Conservation (phyloP, 2,329 filamentous ascomycete species). For the Pseudogymnoascus sp. region DNA sequence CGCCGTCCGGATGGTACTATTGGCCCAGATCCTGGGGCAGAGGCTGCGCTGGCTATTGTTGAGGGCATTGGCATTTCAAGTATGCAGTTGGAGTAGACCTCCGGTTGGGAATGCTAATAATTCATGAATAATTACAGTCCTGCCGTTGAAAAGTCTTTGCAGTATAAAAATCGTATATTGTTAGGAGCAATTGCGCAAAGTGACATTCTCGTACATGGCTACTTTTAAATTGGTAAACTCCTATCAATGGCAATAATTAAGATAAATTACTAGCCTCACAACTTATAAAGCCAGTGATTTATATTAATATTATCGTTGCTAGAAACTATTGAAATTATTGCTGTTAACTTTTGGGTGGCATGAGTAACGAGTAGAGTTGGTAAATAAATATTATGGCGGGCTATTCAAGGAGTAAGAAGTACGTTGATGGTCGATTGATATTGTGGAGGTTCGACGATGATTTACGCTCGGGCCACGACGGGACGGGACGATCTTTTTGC, state of each 20-base stretch:
- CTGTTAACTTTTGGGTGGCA: too few species aligned
- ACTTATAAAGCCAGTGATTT: neutral
- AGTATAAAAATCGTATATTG: too few species aligned
- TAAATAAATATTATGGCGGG: too few species aligned
- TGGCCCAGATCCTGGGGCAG: neutral
- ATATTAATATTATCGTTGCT: neutral
- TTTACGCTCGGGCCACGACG: neutral
- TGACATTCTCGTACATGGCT: too few species aligned
- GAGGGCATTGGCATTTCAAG: neutral
- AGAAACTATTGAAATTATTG: neutral
- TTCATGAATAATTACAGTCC: too few species aligned
- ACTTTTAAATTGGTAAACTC: too few species aligned
- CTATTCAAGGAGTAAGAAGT: too few species aligned
- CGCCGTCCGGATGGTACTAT: neutral
- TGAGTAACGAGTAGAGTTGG: too few species aligned
- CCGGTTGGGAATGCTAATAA: neutral
- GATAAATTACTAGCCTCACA: neutral
- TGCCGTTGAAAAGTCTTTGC: too few species aligned
- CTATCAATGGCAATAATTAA: neutral
- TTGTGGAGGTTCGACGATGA: neutral
- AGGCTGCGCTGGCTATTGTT: neutral
- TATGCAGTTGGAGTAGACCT: neutral
- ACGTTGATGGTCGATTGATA: neutral
- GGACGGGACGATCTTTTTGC: conserved; percentile 1
- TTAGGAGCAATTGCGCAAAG: too few species aligned